Base-by-base conservation (phyloP, 768 basidiomycete species). In the Hericium alpestre region DNA sequence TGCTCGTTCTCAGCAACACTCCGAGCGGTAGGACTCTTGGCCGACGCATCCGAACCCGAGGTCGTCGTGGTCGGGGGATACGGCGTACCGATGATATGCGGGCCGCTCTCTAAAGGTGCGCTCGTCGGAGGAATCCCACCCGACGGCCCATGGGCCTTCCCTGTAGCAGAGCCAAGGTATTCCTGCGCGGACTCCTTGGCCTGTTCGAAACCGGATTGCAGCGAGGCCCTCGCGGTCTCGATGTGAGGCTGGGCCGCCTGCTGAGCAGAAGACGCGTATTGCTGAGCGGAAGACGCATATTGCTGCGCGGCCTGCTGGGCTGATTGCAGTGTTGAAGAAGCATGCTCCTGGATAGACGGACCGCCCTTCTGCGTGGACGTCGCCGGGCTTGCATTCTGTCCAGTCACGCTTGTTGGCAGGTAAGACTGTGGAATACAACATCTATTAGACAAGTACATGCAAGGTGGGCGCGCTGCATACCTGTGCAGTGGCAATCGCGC, bases 401-500 rank as follows among this genome's bases (percentile, higher is more conserved):
- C 69, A 3, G 70, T 51, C 18, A 51, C 49, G 27, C 37, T 53
- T 8, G 38, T 27, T 25, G 60, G 53, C 27, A 59, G 56, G 55
- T 61, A 61, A 20, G 63, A 59, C 63, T 63, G 13, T 8, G 2
- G 7, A 32, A 32, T 6, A 9, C 32, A 2, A 32, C 8, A 32
- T 32, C 8, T 32, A 32, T 32, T 10, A 32, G 32, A 32, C 32
- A 32, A 7, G 32, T 32, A 9, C 32, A 7, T 1, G 8, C 32
- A 32, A 32, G 32, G 37, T 13, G 9, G 7, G 37, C 50, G 9
- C 4, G 12, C 18, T 4, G 65, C 68, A 20, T 58, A 76, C 78
- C 70, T 77, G 73, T 15, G 79, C 80, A 23, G 78, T 73, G 6
- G 73, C 61, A 3, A 80, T 56, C 0, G 76, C 77, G 39, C 61